Percentiles rank a stretch among this genome's conserved stretches.
phyloP scores from a whole-genome alignment of 2,329 filamentous ascomycete genomes.

The Periconia sp. region DNA sequence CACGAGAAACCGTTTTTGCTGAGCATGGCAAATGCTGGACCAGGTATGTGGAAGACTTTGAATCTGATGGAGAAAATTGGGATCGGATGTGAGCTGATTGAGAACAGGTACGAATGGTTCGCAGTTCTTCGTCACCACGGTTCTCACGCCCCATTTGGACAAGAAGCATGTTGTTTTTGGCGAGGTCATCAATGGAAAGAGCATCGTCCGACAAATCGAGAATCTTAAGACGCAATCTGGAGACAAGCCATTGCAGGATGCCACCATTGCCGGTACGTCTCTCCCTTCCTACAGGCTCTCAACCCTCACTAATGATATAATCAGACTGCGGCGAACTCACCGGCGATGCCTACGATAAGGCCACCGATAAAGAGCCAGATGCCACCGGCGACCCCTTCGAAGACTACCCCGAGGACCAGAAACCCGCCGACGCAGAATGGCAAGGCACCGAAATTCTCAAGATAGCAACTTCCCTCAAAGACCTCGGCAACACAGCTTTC shows the following conservation, averaged over 20 bases:
- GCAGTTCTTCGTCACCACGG: slow-evolving; percentile 98
- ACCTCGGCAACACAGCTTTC: slow-evolving; percentile 90
- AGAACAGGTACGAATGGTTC: slow-evolving; percentile 86
- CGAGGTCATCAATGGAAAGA: slow-evolving; percentile 91
- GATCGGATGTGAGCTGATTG: slow-evolving; percentile 14
- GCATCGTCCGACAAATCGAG: slow-evolving; percentile 87
- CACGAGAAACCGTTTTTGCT: slow-evolving; percentile 93
- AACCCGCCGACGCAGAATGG: slow-evolving; percentile 61
- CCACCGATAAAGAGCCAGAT: slow-evolving; percentile 74
- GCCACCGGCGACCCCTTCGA: slow-evolving; percentile 89
- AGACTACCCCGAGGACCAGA: slow-evolving; percentile 90
- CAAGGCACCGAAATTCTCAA: slow-evolving; percentile 72
- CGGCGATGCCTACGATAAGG: slow-evolving; percentile 70
- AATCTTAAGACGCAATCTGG: slow-evolving; percentile 74
- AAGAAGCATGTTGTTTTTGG: slow-evolving; percentile 98
- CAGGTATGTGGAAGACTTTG: slow-evolving; percentile 60
- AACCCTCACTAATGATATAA: neutral
- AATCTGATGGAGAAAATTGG: neutral
- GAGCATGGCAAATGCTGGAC: slow-evolving; percentile 97
- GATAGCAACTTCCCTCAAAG: slow-evolving; percentile 86
- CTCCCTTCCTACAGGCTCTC: neutral
- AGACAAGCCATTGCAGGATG: slow-evolving; percentile 80
- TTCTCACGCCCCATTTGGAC: slow-evolving; percentile 92
- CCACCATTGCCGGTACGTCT: slow-evolving; percentile 64
- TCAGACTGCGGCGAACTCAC: slow-evolving; percentile 84